Evolutionary conservation across 306 rosid species (phyloP).

Genomic region (Lathyrus tuberosus): DNA sequence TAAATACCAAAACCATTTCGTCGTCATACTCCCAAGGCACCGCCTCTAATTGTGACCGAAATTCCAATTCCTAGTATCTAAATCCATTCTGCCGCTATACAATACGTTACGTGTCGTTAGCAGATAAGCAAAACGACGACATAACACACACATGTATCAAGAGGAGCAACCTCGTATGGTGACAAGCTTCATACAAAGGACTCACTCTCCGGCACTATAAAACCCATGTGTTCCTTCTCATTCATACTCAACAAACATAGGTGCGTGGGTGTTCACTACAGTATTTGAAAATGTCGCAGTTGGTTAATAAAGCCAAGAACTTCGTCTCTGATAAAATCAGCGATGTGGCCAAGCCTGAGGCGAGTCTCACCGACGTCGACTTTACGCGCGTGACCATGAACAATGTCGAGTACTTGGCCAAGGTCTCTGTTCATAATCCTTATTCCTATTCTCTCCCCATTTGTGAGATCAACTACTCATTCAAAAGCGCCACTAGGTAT

Average conservation of each 20-base stretch:
- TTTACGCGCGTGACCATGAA: slow-evolving; percentile 55
- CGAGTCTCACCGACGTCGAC: slow-evolving; percentile 64
- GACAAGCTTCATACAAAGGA: not conserved
- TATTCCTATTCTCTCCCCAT: slow-evolving; percentile 63
- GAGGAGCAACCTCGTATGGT: not conserved
- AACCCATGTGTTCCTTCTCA: not conserved
- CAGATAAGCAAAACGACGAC: no score
- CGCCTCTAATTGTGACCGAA: no score
- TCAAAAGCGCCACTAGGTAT: slow-evolving; percentile 44
- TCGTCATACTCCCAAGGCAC: no score
- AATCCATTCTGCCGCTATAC: no score
- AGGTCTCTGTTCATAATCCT: slow-evolving; percentile 62
- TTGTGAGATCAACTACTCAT: slow-evolving; percentile 68
- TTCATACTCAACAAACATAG: not conserved
- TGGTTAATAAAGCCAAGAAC: slow-evolving; percentile 64
- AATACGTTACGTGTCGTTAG: no score
- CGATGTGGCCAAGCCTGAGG: slow-evolving; percentile 69
- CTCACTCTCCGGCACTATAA: not conserved
- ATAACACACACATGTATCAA: no score
- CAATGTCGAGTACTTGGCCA: slow-evolving; percentile 63
- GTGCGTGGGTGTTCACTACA: not conserved
- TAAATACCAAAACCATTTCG: no score
- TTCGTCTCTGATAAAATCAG: slow-evolving; percentile 55
- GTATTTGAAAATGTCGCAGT: slow-evolving; percentile 49
- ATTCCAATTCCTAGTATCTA: no score